Evolutionary conservation across 805 yeast species (phyloP).

Genomic region (Sporopachydermia quercuum): DNA sequence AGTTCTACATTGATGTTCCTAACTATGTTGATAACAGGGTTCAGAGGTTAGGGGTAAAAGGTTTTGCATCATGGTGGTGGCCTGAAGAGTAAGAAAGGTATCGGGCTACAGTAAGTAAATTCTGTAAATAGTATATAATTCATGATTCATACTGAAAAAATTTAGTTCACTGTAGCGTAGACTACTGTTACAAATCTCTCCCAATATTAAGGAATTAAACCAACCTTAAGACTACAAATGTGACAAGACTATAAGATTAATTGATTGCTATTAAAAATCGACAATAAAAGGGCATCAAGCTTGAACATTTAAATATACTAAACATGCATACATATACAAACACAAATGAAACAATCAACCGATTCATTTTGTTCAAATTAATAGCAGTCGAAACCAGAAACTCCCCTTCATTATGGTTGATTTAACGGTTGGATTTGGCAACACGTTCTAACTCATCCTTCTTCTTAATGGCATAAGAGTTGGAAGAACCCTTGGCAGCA

Average conservation of each 20-base stretch:
- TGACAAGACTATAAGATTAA: too few species aligned
- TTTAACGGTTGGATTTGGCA: conserved; percentile 99
- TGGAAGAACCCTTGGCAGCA: conserved; percentile 99
- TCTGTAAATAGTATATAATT: too few species aligned
- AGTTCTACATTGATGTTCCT: conserved; percentile 17
- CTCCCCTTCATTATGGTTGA: not conserved
- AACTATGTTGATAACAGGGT: conserved; percentile 7
- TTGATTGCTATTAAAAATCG: not conserved
- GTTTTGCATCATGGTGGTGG: conserved; percentile 65
- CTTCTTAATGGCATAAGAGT: conserved; percentile 99
- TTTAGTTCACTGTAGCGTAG: too few species aligned
- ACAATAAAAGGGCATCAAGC: not conserved
- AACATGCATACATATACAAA: not conserved
- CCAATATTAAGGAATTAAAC: too few species aligned
- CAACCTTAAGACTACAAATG: too few species aligned
- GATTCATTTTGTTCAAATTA: not conserved
- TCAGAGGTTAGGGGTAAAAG: conserved; percentile 30
- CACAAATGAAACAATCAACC: not conserved
- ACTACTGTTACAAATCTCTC: too few species aligned
- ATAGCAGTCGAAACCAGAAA: not conserved
- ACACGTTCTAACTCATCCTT: conserved; percentile 99
- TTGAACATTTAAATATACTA: too few species aligned
- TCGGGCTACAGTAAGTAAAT: too few species aligned
- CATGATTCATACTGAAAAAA: too few species aligned
- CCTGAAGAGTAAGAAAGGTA: conserved; percentile 25